phyloP scores from a whole-genome alignment of 2,329 filamentous ascomycete species.

The Penicillium sp. region DNA sequence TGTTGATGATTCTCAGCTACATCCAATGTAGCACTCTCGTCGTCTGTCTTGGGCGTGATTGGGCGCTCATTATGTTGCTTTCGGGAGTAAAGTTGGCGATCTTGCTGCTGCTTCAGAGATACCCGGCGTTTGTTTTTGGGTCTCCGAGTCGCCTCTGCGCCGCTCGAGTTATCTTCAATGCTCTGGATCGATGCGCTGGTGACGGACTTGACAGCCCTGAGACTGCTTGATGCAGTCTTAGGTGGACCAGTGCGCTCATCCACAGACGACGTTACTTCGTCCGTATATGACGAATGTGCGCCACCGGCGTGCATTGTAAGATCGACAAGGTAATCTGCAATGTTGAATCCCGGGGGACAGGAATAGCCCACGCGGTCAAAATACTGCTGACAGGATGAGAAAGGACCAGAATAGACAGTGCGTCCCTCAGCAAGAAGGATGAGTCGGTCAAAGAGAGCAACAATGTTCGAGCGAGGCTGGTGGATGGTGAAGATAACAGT shows the following conservation, averaged over 20 bases:
- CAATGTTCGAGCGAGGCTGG: conserved; percentile 96
- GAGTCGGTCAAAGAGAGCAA: conserved; percentile 93
- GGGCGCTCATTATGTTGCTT: conserved; percentile 56
- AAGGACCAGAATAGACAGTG: conserved; percentile 90
- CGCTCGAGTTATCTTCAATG: conserved; percentile 64
- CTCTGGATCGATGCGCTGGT: conserved; percentile 78
- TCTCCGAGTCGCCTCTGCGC: conserved; percentile 60
- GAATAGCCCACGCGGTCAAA: conserved; percentile 90
- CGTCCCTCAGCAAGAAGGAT: conserved; percentile 84
- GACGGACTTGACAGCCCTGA: conserved; percentile 84
- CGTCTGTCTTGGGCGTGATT: conserved; percentile 62
- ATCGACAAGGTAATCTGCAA: conserved; percentile 96
- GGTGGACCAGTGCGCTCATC: conserved; percentile 61
- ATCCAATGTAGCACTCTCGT: conserved; percentile 57
- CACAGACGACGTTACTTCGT: conserved; percentile 53
- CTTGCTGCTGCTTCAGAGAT: conserved; percentile 82
- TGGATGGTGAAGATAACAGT: conserved; percentile 99
- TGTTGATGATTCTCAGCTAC: conserved; percentile 54
- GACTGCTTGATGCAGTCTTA: conserved; percentile 79
- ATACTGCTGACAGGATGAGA: conserved; percentile 82
- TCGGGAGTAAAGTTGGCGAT: conserved; percentile 84
- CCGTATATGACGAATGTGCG: conserved; percentile 53
- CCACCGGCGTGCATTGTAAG: conserved; percentile 91
- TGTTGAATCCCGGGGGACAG: conserved; percentile 96
- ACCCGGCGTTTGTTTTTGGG: conserved; percentile 71